Base-by-base conservation (phyloP, 1,284 basidiomycete genomes). In the Marasmius tenuissimus region DNA sequence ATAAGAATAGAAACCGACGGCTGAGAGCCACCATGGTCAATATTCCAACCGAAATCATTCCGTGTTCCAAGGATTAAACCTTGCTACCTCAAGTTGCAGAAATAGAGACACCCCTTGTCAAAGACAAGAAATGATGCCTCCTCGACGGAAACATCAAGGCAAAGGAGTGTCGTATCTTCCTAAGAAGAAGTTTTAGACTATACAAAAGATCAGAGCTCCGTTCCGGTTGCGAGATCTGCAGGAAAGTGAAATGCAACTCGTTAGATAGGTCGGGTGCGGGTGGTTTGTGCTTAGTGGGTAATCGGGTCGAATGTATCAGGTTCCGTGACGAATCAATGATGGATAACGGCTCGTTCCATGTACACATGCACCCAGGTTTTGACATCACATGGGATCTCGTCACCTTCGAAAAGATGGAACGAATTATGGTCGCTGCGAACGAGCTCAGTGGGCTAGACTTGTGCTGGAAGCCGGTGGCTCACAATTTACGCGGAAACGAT, bases 401-500 rank as follows among this genome's bases (percentile, higher is more conserved):
- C 3, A 72, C 70, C 60, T 69, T 73, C 22, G 0, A 35, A 33
- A 65, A 67, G 18, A 57, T 83, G n/a, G 71, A 78, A 40, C 54
- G 55, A 18, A 73, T 75, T 59, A 81, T 77, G 65, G 61, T 65
- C 10, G 74, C 72, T 16, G 70, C 76, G 37, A 70, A 71, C 50
- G 65, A 70, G 16, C 58, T 82, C 34, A 70, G 74, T 45, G 76
- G 74, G 9, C 67, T 75, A 58, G 75, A 77, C 62, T 70, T 83
- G 48, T 78, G 76, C 7, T 82, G 76, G 54, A 11, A 12, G 10
- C 12, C 35, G 2, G 14, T 38, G 12, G 27, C 14, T 2, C 12
- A 27, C 1, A 6, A 1, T 11, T 3, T 12, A 20, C 27, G 4
- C 27, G 18, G 5, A n/a, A 18, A 38, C 16, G n/a, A 33, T 51